Evolutionary conservation across 441 rosid genomes (phyloP), one percentile per base, ranked within the genome.

Genomic region (Oxalis stricta): DNA sequence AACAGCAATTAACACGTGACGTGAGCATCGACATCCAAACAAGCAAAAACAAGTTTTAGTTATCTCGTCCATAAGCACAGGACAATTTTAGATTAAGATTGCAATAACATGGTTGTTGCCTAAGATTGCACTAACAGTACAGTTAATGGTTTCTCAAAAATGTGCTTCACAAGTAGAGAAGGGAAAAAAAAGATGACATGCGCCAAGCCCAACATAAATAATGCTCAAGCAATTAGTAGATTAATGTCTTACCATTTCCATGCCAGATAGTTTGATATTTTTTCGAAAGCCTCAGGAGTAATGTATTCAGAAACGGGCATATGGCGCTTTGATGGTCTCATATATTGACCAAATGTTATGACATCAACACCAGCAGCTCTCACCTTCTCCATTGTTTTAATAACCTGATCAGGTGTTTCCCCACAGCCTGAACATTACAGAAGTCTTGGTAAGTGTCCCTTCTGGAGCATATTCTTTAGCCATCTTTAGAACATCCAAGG

Each of bases 281-380:
- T n/a, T 50, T 84, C 89, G 53, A 87, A 86, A 44, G 99, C 97
- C 48, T 79, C 83, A 8, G 99, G 96, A 0, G 96, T 82, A 42
- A 86, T 76, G 63, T 84, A 92, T 58, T 86, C 99, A 56, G 92
- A 79, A 10, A 84, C 97, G 0, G 88, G 92, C 99, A 87, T 92
- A 54, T 87, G 99, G 30, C 94, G 92, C 68, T 87, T 92, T 15
- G 99, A 86, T 0, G 97, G 99, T 63, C 99, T 73, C 99, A 92
- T 92, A 45, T 87, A 92, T 36, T 92, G 99, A 17, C 99, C 97
- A 43, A 92, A 84, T 5, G 99, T 92, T 75, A 92, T 84, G 10
- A 84, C 99, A 46, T 87, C 97, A 46, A 87, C 84, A 50, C 92
- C 94, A 6, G 95, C 94, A 16, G 71, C 92, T 69, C 86, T 77